A percentile compares a stretch with the other conserved stretches of the same genome.
Conservation (phyloP, 2,329 filamentous ascomycete species). For the Penicillium sp. region DNA sequence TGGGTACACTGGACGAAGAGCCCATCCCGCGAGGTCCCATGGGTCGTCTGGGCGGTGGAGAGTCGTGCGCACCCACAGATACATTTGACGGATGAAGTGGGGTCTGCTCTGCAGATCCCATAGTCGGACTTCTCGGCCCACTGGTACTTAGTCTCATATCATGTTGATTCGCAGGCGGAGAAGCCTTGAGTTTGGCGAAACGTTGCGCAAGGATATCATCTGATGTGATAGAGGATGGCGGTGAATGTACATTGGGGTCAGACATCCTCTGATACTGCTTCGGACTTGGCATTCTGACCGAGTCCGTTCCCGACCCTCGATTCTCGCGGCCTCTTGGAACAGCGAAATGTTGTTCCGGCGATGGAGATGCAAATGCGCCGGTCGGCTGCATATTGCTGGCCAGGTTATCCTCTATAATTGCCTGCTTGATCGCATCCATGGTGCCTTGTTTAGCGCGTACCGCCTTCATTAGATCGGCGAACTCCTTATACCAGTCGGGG, state of each 20-base stretch:
- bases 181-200: constrained; percentile 43
- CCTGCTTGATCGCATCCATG: constrained; percentile 45
- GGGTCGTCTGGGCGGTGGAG: constrained; percentile 32
- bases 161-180: constrained; percentile 10
- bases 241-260: constrained; percentile 23
- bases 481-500: constrained; percentile 51
- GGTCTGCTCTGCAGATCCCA: constrained; percentile 17
- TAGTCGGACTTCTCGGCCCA: constrained; percentile 4
- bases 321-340: constrained; percentile 27
- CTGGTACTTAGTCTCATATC: not conserved
- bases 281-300: constrained; percentile 44
- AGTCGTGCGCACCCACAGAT: constrained; percentile 9
- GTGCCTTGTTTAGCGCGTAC: constrained; percentile 45
- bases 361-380: constrained; percentile 10
- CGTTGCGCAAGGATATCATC: constrained; percentile 44
- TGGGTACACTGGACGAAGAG: constrained; percentile 34
- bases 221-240: constrained; percentile 28
- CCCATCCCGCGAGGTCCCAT: constrained; percentile 49
- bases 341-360: constrained; percentile 14
- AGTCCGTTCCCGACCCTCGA: constrained; percentile 17
- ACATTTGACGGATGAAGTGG: constrained; percentile 19
- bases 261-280: constrained; percentile 37
- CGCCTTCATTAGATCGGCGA: constrained; percentile 53
- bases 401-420: constrained; percentile 42
- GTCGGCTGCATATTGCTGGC: constrained; percentile 31